Evolutionary conservation across 2,329 filamentous ascomycete species (phyloP), one percentile per base, ranked within the genome.

Genomic region (Colletotrichum nymphaeae): DNA sequence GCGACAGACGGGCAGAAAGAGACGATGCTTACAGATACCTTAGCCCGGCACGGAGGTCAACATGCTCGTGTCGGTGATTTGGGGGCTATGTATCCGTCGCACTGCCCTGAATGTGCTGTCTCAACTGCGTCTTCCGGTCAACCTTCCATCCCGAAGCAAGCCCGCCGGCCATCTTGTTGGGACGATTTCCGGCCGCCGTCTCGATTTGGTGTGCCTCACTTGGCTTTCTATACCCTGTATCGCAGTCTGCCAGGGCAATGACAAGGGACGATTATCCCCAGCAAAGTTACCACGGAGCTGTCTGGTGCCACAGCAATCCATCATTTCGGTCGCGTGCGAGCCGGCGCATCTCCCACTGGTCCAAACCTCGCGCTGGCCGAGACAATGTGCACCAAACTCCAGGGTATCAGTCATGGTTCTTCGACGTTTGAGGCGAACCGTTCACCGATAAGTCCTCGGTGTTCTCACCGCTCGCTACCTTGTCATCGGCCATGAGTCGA

Each of bases 111-210:
- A 56, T 26, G 57, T 35, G 35, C 52, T 69, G 63, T 60, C 56
- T 68, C 52, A 26, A 62, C 53, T 65, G 32, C 22, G 30, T 22
- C 26, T 37, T 64, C 42, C 58, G 65, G 57, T 35, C 22, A 69
- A 37, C 37, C 37, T 63, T 69, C 52, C 37, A 55, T 69, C 53
- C 69, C 58, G 53, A 73, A 64, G 59, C 70, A 70, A 65, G 26
- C 55, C 66, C 24, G 42, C 42, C 19, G 46, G 42, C 46, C 65
- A 63, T 60, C 70, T 72, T 62, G 70, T 73, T 73, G 66, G 70
- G 70, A 73, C 53, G 70, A 70, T 73, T 70, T 26, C 46, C 55
- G 55, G 56, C 70, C 24, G 30, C 60, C 55, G 55, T 52, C 26
- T 67, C 63, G 24, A 60, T 72, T 22, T 58, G 52, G 32, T 62